Evolutionary conservation across 805 yeast genomes (phyloP), one percentile per base, ranked within the genome.

Genomic region (Metschnikowia peoriensis): DNA sequence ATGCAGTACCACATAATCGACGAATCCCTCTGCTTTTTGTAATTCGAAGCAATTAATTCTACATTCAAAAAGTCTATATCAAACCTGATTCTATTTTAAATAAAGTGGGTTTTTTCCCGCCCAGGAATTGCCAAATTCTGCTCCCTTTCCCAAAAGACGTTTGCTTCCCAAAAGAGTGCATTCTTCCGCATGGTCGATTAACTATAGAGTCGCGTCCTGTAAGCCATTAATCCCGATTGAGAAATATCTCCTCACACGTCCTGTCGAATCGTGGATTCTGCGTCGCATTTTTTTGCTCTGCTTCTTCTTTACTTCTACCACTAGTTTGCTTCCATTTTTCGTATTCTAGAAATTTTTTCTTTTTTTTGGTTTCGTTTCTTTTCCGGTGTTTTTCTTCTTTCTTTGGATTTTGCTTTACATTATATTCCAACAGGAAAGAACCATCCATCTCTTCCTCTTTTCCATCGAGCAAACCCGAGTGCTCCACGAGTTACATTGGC

Each of bases 181-280:
- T 32, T 32, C 35, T 32, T 32, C 35, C 35, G 35, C 35, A 32
- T 32, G 35, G 35, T 10, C 12, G 14, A 9, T 10, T 12, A 2
- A 32, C 35, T 32, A 32, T 10, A 41, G 41, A 27, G 55, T 43
- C 58, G 57, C 57, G 57, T 54, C 54, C 58, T 54, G 58, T 51
- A 51, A 44, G 53, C 41, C 51, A 54, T 54, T 54, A 46, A 49
- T 49, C 58, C 58, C 47, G 40, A 51, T 49, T 12, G 28, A 44
- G 58, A 51, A 51, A 32, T 39, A 45, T 35, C 57, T 44, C 44
- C 49, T 50, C 53, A 50, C 53, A 50, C 53, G 53, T 50, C 53
- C 50, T 42, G 35, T 12, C n/a, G 12, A 41, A 17, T 34, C 29
- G 28, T 16, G 32, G 28, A 28, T 34, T 45, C 41, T 14, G 38